Evolutionary conservation across 202 grass and related monocot species (phyloP).

Genomic region (Zizania palustris): DNA sequence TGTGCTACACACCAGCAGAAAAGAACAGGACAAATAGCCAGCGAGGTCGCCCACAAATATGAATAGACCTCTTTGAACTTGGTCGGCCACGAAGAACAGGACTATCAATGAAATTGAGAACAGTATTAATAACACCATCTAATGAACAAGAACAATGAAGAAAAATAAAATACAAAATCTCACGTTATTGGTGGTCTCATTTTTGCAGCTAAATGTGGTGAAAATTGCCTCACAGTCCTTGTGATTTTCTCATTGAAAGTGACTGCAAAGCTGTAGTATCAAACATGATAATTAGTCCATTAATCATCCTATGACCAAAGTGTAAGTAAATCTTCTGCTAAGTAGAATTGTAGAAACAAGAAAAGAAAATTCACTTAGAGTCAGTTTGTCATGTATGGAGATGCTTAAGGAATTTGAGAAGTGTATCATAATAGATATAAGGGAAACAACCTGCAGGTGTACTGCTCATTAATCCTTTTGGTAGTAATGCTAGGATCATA

Average conservation of each 20-base stretch:
- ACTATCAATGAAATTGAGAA: conserved; percentile 48
- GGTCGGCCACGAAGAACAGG: conserved; percentile 81
- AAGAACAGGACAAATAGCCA: conserved; percentile 84
- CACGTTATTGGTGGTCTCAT: conserved; percentile 80
- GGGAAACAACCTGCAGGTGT: background rate
- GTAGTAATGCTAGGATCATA: background rate
- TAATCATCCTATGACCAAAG: background rate
- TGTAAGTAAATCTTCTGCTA: no score
- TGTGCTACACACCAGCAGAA: conserved; percentile 61
- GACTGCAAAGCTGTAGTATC: conserved; percentile 70
- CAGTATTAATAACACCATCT: conserved; percentile 6
- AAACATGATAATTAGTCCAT: conserved; percentile 37
- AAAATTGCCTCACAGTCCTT: conserved; percentile 71
- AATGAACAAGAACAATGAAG: background rate
- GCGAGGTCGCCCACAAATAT: conserved; percentile 86
- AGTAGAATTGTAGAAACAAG: no score
- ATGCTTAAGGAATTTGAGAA: background rate
- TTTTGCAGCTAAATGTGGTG: conserved; percentile 96
- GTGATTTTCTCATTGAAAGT: conserved; percentile 96
- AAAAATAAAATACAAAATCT: conserved; percentile 29
- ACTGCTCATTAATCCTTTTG: background rate
- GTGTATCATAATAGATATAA: background rate
- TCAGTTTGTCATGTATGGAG: background rate
- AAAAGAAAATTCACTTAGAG: background rate
- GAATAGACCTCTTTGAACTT: conserved; percentile 86